phyloP scores from a whole-genome alignment of 306 rosid genomes.

The Sophora flavescens region DNA sequence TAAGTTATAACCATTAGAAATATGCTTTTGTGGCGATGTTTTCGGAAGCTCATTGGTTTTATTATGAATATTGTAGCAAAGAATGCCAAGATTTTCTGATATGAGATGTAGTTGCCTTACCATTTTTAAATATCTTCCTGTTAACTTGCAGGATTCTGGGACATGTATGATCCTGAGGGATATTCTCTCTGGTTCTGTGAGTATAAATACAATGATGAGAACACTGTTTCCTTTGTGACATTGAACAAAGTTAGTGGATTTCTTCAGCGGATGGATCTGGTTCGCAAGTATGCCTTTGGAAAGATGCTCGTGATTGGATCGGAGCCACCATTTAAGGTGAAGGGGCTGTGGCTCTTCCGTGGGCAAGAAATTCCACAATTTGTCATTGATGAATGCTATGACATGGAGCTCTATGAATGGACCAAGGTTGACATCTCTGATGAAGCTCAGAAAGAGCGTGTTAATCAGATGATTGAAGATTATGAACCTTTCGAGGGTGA shows the following conservation, averaged over 20 bases:
- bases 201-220: constrained; percentile 91
- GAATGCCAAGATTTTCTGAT: not conserved
- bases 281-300: constrained; percentile 88
- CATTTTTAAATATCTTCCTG: not conserved
- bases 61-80: not conserved
- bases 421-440: constrained; percentile 77
- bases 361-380: constrained; percentile 82
- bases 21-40: not conserved
- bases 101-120: not conserved
- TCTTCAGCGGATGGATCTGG: constrained; percentile 90
- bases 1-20: not conserved
- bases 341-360: constrained; percentile 95
- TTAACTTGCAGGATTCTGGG: constrained; percentile 82
- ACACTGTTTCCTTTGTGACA: constrained; percentile 84
- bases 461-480: constrained; percentile 83
- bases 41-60: not conserved
- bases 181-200: constrained; percentile 94
- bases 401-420: constrained; percentile 93
- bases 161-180: constrained; percentile 95
- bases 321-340: constrained; percentile 81
- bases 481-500: constrained; percentile 87
- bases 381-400: constrained; percentile 85
- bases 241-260: constrained; percentile 87
- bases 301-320: constrained; percentile 90
- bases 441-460: constrained; percentile 85